phyloP scores from a whole-genome alignment of 2,329 filamentous ascomycete genomes.

The Aotearoamyces nothofagi region DNA sequence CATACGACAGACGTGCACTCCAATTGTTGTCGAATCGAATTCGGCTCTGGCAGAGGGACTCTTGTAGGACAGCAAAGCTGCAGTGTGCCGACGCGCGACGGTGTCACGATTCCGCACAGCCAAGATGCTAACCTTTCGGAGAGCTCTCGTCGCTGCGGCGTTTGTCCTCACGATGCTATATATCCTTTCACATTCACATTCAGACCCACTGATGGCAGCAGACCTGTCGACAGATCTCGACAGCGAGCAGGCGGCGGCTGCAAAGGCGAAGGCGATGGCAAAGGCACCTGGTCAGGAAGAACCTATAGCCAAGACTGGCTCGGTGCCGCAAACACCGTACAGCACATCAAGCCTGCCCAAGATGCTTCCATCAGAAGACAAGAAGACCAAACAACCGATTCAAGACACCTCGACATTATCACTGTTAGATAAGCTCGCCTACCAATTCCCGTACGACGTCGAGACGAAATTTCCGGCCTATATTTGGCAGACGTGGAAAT shows the following conservation, averaged over 20 bases:
- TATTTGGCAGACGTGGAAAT: slow-evolving; percentile 99
- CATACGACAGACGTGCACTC: no score
- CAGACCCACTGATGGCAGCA: slow-evolving; percentile 10
- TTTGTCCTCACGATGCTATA: slow-evolving; percentile 55
- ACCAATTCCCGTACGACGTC: slow-evolving; percentile 88
- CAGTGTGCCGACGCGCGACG: no score
- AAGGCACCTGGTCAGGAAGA: not conserved
- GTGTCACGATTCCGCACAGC: no score
- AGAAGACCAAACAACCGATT: slow-evolving; percentile 4
- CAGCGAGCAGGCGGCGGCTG: slow-evolving; percentile 4
- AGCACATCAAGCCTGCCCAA: slow-evolving; percentile 5
- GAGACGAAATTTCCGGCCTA: slow-evolving; percentile 85
- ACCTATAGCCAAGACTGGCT: slow-evolving; percentile 3
- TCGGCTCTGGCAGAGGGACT: no score
- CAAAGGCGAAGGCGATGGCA: slow-evolving; percentile 1
- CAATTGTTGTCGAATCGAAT: no score
- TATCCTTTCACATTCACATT: slow-evolving; percentile 48
- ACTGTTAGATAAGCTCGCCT: slow-evolving; percentile 67
- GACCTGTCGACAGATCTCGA: slow-evolving; percentile 4
- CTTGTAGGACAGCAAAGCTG: no score
- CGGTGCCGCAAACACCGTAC: slow-evolving; percentile 5
- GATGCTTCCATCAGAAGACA: slow-evolving; percentile 6
- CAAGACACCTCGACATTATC: slow-evolving; percentile 49
- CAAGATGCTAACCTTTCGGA: slow-evolving; percentile 63
- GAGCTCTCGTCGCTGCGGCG: slow-evolving; percentile 57